Conservation (phyloP, 495 filamentous ascomycete genomes). For the Neurospora sp. region DNA sequence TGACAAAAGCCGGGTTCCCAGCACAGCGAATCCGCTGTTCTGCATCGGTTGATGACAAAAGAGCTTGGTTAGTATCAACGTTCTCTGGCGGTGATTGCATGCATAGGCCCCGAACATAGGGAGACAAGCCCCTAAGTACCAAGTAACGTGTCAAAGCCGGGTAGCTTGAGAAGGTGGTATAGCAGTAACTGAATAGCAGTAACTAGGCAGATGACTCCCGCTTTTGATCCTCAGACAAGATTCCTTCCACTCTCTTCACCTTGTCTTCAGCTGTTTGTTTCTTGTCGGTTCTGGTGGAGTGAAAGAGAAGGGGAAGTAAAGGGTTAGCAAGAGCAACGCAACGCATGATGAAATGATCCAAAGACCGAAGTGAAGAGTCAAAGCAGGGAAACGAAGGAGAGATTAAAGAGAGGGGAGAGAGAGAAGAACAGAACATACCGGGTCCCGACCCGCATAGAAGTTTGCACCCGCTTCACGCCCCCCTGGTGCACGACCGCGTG, state of each 20-base stretch:
- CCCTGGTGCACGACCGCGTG: slow-evolving; percentile 74
- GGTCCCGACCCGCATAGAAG: slow-evolving; percentile 77
- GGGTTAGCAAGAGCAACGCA: not conserved
- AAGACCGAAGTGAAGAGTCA: not conserved
- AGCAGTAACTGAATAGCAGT: not conserved
- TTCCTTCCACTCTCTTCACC: slow-evolving; percentile 35
- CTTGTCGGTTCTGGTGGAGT: slow-evolving; percentile 35
- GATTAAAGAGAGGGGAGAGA: not conserved
- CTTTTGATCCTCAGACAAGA: slow-evolving; percentile 19
- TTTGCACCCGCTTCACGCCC: slow-evolving; percentile 76
- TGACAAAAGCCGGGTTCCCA: not conserved
- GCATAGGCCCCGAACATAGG: not conserved
- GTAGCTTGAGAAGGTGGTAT: not conserved
- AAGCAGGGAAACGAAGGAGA: not conserved
- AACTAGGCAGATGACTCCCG: not conserved
- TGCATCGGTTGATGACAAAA: not conserved
- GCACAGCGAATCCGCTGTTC: not conserved
- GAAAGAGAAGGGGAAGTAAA: not conserved
- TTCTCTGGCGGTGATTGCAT: not conserved
- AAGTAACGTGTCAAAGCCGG: not conserved
- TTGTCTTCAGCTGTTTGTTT: slow-evolving; percentile 37
- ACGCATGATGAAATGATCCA: not conserved
- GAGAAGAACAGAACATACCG: slow-evolving; percentile 41
- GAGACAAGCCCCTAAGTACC: not conserved
- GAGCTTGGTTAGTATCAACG: not conserved